phyloP scores from a whole-genome alignment of 768 basidiomycete species.

The Podaxis rugospora region DNA sequence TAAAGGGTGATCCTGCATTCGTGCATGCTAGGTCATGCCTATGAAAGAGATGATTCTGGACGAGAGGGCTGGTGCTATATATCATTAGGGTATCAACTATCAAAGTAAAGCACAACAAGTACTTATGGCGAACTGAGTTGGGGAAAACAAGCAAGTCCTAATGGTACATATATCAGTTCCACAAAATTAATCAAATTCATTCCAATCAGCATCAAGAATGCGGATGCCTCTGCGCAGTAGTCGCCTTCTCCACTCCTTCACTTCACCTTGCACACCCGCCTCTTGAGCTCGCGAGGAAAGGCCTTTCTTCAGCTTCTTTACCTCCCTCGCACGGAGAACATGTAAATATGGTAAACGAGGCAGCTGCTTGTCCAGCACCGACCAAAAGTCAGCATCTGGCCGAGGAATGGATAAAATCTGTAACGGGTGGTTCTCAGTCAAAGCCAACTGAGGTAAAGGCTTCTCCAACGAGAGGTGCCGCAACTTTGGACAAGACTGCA shows the following conservation, averaged over 20 bases:
- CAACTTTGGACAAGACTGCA: conserved; percentile 49
- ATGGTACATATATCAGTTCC: neutral
- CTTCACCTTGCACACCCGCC: conserved; percentile 78
- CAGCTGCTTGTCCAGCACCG: conserved; percentile 48
- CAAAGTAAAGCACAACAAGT: neutral
- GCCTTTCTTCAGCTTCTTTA: conserved; percentile 69
- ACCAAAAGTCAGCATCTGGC: conserved; percentile 59
- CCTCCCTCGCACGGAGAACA: conserved; percentile 58
- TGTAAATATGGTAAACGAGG: conserved; percentile 52
- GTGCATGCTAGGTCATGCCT: neutral
- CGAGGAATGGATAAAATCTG: conserved; percentile 72
- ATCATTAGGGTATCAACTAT: neutral
- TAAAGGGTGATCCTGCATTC: neutral
- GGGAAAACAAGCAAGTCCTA: neutral
- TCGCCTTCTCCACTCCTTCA: conserved; percentile 68
- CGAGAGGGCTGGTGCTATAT: neutral
- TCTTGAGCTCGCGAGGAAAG: conserved; percentile 61
- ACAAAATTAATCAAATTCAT: conserved; percentile 23
- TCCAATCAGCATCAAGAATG: conserved; percentile 74
- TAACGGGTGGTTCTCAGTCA: conserved; percentile 37
- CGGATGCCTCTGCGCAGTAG: conserved; percentile 53
- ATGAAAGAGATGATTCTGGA: neutral
- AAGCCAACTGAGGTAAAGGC: conserved; percentile 52
- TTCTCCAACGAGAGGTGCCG: conserved; percentile 70
- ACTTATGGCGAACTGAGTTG: neutral